A percentile compares a stretch with the other conserved stretches of the same genome.
These are phyloP conservation scores for Nasturtium officinale DNA, from an alignment of 345 rosid genomes.

Conservation along the genomic window DNA sequence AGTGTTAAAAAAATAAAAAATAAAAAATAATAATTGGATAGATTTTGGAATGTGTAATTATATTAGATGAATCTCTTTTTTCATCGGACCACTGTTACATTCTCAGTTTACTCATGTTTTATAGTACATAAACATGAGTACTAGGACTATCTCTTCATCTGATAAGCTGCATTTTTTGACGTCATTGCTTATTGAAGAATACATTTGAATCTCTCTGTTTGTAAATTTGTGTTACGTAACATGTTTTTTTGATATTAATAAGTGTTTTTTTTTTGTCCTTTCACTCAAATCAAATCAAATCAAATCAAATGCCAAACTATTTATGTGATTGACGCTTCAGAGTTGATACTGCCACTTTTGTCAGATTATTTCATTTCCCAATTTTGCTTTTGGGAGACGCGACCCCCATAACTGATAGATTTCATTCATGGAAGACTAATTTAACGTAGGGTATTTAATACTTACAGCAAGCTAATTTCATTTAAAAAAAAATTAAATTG, in stretches of 20 bases:
- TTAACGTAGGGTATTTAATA: neutral
- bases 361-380: neutral
- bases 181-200: neutral
- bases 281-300: constrained; percentile 2
- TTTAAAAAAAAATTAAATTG: neutral
- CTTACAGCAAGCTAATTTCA: neutral
- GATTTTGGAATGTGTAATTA: too few relatives aligned
- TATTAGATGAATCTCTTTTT: neutral
- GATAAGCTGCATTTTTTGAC: neutral
- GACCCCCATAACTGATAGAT: neutral
- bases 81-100: neutral
- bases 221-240: neutral
- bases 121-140: neutral
- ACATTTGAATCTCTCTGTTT: neutral
- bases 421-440: neutral
- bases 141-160: neutral
- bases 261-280: neutral
- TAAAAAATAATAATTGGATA: too few relatives aligned
- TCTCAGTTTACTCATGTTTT: constrained; percentile 1
- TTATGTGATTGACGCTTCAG: constrained; percentile 3
- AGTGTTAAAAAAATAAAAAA: too few relatives aligned
- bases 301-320: neutral
- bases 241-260: neutral
- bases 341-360: constrained; percentile 1
- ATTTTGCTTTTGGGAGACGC: neutral